A percentile compares a stretch with the other conserved stretches of the same genome.
Conservation (phyloP, 345 rosid species). For the Rhizophora mangle region DNA sequence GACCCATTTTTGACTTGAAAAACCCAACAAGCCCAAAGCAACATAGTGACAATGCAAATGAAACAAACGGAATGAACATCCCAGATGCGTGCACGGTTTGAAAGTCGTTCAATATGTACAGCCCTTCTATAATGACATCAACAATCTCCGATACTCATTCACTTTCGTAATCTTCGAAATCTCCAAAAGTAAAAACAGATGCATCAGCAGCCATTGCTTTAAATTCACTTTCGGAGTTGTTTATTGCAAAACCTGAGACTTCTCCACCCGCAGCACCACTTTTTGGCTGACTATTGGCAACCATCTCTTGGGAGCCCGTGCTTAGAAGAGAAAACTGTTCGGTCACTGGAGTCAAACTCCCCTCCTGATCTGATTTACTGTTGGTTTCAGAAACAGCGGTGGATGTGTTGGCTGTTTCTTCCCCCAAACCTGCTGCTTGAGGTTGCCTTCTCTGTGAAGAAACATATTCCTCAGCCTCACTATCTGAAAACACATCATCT, state of each 20-base stretch:
- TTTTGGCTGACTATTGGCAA: conserved; percentile 19
- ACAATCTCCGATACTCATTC: conserved; percentile 30
- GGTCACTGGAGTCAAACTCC: conserved; percentile 38
- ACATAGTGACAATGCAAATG: background rate
- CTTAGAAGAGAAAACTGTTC: conserved; percentile 45
- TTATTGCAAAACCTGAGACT: conserved; percentile 18
- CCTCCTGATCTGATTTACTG: conserved; percentile 36
- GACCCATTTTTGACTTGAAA: background rate
- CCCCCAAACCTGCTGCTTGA: conserved; percentile 30
- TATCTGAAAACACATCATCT: conserved; percentile 82
- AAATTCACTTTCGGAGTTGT: conserved; percentile 46
- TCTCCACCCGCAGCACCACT: conserved; percentile 22
- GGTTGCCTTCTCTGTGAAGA: conserved; percentile 33
- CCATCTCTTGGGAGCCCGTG: conserved; percentile 6
- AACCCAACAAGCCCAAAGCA: background rate
- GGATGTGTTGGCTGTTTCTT: conserved; percentile 5
- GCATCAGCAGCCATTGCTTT: conserved; percentile 89
- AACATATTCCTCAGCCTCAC: conserved; percentile 61
- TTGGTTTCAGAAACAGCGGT: conserved; percentile 18
- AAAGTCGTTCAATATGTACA: conserved; percentile 21
- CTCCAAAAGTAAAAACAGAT: conserved; percentile 82
- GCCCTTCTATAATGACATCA: background rate
- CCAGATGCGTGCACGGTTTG: background rate
- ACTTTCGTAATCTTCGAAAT: conserved; percentile 79
- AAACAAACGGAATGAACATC: background rate